Evolutionary conservation across 371 early-diverging fungal species (phyloP), one percentile per base, ranked within the genome.

Genomic region (Saksenaea vasiformis): DNA sequence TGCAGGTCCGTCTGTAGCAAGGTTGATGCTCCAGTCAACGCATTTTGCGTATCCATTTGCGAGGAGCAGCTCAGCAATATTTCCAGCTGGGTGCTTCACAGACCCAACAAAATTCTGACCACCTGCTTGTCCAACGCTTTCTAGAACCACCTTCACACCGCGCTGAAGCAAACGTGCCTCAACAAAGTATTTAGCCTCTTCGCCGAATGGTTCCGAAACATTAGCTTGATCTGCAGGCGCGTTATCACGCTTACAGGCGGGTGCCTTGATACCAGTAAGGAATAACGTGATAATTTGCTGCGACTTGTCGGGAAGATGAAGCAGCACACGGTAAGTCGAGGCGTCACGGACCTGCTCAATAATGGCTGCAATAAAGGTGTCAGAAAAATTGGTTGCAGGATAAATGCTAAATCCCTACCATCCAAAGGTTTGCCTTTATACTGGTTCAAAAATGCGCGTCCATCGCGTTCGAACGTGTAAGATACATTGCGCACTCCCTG

Each of bases 281-380:
- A 84, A 73, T 43, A 97, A 76, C 4, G 88, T 91, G 38, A 96
- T 62, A 62, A 90, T 83, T 72, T 95, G 95, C 35, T 75, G 79
- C 3, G 74, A 66, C 27, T 70, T 64, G 44, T 85, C 78, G 8
- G 92, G 91, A 24, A 91, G 68, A 31, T 86, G 78, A 53, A 96
- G 68, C 36, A 85, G 77, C 5, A 94, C 87, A 17, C 96, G 92
- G 66, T 89, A 85, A 9, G 93, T 94, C 10, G 93, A 86, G n/a
- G 89, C 98, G 74, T 96, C 96, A 56, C 95, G 93, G 13, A 96
- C 92, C 73, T 92, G 95, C 73, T 98, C 97, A 69, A 98, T 83
- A 19, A 95, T 86, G 35, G 91, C 98, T 84, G 56, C 19, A 53
- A 43, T 35, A 43, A 47, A 58, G 27, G 36, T 41, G 43, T 41